Conservation (phyloP, 2,329 filamentous ascomycete species). For the Elsinoe arachidis region DNA sequence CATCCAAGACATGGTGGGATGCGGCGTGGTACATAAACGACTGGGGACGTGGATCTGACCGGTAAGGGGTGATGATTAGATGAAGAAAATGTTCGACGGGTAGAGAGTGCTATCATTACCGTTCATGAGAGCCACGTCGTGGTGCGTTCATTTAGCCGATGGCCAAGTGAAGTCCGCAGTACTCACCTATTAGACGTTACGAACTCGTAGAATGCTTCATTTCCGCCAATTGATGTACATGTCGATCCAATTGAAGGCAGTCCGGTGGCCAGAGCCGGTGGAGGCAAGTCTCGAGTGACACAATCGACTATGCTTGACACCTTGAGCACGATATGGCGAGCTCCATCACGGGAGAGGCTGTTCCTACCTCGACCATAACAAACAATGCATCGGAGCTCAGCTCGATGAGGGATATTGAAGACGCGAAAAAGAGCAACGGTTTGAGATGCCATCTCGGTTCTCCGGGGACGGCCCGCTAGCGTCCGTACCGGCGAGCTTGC, state of each 20-base stretch:
- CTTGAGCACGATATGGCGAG: too few relatives aligned
- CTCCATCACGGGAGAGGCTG: too few relatives aligned
- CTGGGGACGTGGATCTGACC: conserved; percentile 5
- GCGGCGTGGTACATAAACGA: conserved; percentile 12
- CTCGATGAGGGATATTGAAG: neutral
- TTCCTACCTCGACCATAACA: neutral
- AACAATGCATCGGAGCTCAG: neutral
- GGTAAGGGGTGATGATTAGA: conserved; percentile 13
- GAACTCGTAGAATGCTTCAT: neutral
- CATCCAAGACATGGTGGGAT: conserved; percentile 1
- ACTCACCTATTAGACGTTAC: conserved; percentile 2
- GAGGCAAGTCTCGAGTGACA: neutral
- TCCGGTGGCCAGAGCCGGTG: neutral
- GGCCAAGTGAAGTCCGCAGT: neutral
- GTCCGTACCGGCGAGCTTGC: neutral
- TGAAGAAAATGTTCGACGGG: conserved; percentile 9
- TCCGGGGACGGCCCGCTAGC: neutral
- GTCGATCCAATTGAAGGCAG: neutral
- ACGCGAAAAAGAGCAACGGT: neutral
- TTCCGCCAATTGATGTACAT: neutral
- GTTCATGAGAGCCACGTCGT: neutral
- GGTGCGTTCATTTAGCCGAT: conserved; percentile 6
- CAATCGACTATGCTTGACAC: too few relatives aligned
- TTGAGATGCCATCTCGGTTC: conserved; percentile 3
- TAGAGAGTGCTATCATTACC: conserved; percentile 7